phyloP scores from a whole-genome alignment of 495 filamentous ascomycete genomes.

The Penicillium cataractarum region DNA sequence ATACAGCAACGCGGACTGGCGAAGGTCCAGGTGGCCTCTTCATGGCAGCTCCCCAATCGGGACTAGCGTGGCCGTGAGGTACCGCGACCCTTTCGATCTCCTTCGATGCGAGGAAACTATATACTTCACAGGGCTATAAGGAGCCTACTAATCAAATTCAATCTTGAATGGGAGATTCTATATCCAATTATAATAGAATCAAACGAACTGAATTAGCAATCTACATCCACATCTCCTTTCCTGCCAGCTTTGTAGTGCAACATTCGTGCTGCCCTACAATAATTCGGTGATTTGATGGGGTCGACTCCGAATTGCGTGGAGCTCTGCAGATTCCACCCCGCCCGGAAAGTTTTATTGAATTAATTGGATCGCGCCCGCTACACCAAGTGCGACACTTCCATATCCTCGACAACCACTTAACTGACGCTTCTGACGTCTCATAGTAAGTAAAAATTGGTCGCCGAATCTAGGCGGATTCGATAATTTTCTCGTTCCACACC shows the following conservation, averaged over 20 bases:
- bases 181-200: background rate
- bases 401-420: constrained; percentile 2
- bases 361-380: constrained; percentile 7
- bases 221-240: background rate
- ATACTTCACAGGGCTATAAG: background rate
- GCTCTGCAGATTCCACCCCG: constrained; percentile 20
- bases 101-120: constrained; percentile 18
- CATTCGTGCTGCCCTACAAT: background rate
- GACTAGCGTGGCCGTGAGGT: constrained; percentile 35
- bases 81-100: constrained; percentile 24
- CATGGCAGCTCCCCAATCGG: constrained; percentile 35
- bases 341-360: constrained; percentile 11
- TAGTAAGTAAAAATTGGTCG: background rate
- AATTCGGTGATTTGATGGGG: constrained; percentile 1
- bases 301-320: constrained; percentile 10
- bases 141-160: background rate
- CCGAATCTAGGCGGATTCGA: background rate
- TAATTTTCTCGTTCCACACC: background rate
- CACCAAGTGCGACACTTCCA: constrained; percentile 8
- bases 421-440: constrained; percentile 3
- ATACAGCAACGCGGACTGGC: constrained; percentile 29
- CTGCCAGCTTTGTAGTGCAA: background rate
- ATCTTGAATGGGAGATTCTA: background rate
- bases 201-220: background rate
- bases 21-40: constrained; percentile 53